These are phyloP conservation scores for Mrakia hoshinonis DNA, from an alignment of 768 basidiomycete genomes.

Conservation along the genomic window DNA sequence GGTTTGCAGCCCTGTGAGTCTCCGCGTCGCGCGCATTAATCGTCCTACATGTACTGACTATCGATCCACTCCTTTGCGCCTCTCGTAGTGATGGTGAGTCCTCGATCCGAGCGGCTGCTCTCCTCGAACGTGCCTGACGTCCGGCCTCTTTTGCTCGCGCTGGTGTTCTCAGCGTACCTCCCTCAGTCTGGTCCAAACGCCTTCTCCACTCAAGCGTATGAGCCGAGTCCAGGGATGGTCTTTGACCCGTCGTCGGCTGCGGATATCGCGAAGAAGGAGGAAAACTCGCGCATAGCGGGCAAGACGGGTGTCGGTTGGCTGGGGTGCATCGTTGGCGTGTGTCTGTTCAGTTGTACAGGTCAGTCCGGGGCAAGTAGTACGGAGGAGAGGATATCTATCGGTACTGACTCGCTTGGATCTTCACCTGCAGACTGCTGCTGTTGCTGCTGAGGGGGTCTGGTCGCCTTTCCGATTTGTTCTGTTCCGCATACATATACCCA, in stretches of 20 bases:
- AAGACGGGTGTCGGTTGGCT: constrained; percentile 15
- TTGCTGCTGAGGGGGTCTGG: not conserved
- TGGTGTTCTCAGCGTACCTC: not conserved
- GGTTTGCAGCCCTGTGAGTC: not conserved
- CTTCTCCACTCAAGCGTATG: constrained; percentile 17
- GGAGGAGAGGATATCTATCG: not conserved
- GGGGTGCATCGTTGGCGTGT: not conserved
- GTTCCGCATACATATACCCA: not conserved
- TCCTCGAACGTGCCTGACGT: not conserved
- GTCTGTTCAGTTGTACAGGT: constrained; percentile 15
- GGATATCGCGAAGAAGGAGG: not conserved
- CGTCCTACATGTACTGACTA: too few species aligned
- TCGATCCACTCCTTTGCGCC: not conserved
- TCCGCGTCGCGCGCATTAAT: not conserved
- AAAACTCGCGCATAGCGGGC: constrained; percentile 12
- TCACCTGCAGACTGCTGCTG: constrained; percentile 2
- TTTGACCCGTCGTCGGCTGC: not conserved
- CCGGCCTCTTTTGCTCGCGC: not conserved
- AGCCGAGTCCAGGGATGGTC: not conserved
- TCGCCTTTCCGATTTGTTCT: not conserved
- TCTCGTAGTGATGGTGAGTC: not conserved
- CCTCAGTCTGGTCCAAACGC: constrained; percentile 18
- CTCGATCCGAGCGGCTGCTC: too few species aligned
- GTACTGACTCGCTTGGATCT: not conserved
- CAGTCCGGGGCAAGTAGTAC: not conserved